Evolutionary conservation across 331 rosid genomes (phyloP).

Genomic region (Acacia pycnantha): DNA sequence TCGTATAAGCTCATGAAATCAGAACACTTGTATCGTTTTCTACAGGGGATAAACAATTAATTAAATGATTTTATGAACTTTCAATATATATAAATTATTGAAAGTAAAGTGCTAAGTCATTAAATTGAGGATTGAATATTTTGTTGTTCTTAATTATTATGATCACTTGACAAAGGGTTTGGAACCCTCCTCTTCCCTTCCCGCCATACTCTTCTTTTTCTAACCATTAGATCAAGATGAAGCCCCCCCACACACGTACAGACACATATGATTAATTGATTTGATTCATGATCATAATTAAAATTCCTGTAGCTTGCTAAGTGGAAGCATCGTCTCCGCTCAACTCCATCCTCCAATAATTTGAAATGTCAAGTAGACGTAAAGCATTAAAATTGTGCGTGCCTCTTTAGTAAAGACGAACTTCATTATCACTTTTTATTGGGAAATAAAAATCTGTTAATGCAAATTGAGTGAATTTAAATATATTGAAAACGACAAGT

Average conservation of each 20-base stretch:
- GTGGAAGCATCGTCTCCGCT: not conserved
- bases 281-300: not conserved
- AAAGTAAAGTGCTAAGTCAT: not conserved
- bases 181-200: no score
- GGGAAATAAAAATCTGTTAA: slow-evolving; percentile 4
- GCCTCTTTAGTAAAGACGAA: slow-evolving; percentile 18
- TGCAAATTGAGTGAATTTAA: not conserved
- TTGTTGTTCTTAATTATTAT: no score
- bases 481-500: not conserved
- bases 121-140: no score
- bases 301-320: no score
- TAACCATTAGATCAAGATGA: not conserved
- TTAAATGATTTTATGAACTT: not conserved
- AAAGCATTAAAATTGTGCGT: slow-evolving; percentile 18
- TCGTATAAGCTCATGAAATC: not conserved
- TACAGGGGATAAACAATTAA: not conserved
- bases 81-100: not conserved
- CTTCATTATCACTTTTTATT: not conserved
- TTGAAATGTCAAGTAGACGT: slow-evolving; percentile 6
- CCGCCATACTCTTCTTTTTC: no score
- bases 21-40: not conserved
- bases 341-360: not conserved
- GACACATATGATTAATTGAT: not conserved
- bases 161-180: no score
- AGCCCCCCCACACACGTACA: not conserved